Evolutionary conservation across 2,329 filamentous ascomycete species (phyloP), one percentile per base, ranked within the genome.

Genomic region (Aspergillus piperis): DNA sequence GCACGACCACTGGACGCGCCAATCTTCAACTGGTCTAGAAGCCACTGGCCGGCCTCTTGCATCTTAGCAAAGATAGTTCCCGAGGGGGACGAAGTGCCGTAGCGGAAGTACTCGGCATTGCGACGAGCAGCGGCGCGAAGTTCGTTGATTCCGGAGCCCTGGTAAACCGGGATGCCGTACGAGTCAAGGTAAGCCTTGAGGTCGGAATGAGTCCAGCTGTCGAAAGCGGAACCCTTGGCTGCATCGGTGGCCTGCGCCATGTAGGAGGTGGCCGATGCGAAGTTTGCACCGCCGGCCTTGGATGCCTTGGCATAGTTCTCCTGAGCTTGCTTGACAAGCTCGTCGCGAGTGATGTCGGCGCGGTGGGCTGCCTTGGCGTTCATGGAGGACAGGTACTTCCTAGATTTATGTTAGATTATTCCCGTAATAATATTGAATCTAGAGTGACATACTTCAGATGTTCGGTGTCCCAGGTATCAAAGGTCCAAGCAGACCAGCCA

Each of bases 111-210:
- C 21, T 88, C 90, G 21, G 86, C 83, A 68, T 92, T 88, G 73
- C 88, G 88, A 66, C 89, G 87, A 15, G 89, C 90, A 61, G 86
- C 81, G 8, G 89, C 89, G 62, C 86, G 85, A 19, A 94, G 81
- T 71, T 92, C 84, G 61, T 93, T 89, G 58, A 87, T 68, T 59
- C 80, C 88, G 17, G 86, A 87, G 5, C 88, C 88, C 73, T 91
- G 88, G 47, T 88, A 88, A 42, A 84, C 79, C 57, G 84, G 82
- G 42, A 94, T 80, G 39, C 91, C 91, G 65, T 92, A 94, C 63
- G 86, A 89, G 72, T 94, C 90, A 6, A 94, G 84, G 70, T 93
- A 94, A 1, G 85, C 80, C 81, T 94, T 93, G 63, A 95, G 80
- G 25, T 94, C 89, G 42, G 81, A 83, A 53, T 83, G 80, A 23